Evolutionary conservation across 2,329 filamentous ascomycete genomes (phyloP).

Genomic region (Lojkania enalia): DNA sequence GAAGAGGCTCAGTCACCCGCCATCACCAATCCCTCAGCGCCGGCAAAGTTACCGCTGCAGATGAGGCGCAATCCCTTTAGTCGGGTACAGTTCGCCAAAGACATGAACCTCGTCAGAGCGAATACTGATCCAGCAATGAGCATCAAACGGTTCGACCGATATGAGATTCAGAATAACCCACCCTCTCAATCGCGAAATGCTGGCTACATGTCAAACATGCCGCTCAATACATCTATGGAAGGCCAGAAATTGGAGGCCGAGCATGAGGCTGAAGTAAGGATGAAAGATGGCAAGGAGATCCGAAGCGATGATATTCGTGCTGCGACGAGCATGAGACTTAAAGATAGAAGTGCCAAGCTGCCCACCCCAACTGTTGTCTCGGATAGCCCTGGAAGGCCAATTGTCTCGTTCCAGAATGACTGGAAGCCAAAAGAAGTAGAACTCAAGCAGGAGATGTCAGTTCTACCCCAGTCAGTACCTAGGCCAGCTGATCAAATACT

Average conservation of each 20-base stretch:
- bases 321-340: constrained; percentile 86
- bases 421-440: constrained; percentile 79
- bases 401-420: constrained; percentile 91
- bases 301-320: constrained; percentile 84
- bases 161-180: constrained; percentile 83
- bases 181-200: constrained; percentile 82
- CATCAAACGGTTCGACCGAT: constrained; percentile 50
- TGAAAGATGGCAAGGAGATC: constrained; percentile 80
- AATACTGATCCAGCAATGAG: constrained; percentile 52
- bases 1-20: constrained; percentile 34
- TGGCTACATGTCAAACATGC: constrained; percentile 71
- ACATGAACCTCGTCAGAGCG: constrained; percentile 48
- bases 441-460: constrained; percentile 58
- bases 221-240: constrained; percentile 37
- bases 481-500: constrained; percentile 22
- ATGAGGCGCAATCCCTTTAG: constrained; percentile 68
- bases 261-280: constrained; percentile 50
- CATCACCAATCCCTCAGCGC: constrained; percentile 34
- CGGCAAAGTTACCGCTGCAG: constrained; percentile 49
- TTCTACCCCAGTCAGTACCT: constrained; percentile 24
- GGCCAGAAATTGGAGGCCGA: constrained; percentile 32
- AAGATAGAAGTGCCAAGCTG: constrained; percentile 82
- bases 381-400: constrained; percentile 85
- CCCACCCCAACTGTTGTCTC: constrained; percentile 90
- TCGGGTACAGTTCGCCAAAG: constrained; percentile 60